Conservation (phyloP, 1,139 yeast species). For the Blastobotrys capitulatus region DNA sequence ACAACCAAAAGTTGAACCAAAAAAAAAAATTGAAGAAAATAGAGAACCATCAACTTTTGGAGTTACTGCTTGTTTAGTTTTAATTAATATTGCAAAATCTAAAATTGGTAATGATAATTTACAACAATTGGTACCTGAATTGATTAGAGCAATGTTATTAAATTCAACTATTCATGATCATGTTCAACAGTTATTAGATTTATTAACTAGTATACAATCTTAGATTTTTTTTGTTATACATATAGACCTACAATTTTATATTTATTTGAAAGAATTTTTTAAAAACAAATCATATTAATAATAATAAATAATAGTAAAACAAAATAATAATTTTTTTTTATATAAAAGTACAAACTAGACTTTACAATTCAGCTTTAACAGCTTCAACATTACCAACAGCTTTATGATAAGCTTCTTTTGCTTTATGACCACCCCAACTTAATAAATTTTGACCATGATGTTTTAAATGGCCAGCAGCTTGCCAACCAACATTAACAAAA, state of each 20-base stretch:
- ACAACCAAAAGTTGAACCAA: slow-evolving; percentile 14
- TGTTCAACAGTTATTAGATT: slow-evolving; percentile 22
- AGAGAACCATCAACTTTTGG: slow-evolving; percentile 30
- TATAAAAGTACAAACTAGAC: too few species aligned
- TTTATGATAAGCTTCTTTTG: slow-evolving; percentile 6
- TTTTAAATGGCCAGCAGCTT: background rate
- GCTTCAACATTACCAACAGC: slow-evolving; percentile 1
- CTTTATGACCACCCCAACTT: slow-evolving; percentile 7
- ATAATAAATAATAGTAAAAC: background rate
- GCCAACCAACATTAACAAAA: slow-evolving; percentile 7
- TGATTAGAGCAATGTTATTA: slow-evolving; percentile 24
- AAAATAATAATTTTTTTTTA: too few species aligned
- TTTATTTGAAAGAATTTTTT: background rate
- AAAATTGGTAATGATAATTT: slow-evolving; percentile 30
- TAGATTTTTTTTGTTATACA: too few species aligned
- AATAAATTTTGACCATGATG: slow-evolving; percentile 5
- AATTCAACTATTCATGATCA: slow-evolving; percentile 25
- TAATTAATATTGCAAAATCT: slow-evolving; percentile 35
- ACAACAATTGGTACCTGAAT: slow-evolving; percentile 21
- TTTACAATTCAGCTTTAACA: slow-evolving; percentile 7
- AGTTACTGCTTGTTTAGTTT: slow-evolving; percentile 34
- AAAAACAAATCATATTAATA: background rate
- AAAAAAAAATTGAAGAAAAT: slow-evolving; percentile 3
- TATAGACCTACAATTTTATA: background rate
- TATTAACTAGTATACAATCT: slow-evolving; percentile 1